phyloP scores from a whole-genome alignment of 306 rosid genomes.

The Pyrus communis region DNA sequence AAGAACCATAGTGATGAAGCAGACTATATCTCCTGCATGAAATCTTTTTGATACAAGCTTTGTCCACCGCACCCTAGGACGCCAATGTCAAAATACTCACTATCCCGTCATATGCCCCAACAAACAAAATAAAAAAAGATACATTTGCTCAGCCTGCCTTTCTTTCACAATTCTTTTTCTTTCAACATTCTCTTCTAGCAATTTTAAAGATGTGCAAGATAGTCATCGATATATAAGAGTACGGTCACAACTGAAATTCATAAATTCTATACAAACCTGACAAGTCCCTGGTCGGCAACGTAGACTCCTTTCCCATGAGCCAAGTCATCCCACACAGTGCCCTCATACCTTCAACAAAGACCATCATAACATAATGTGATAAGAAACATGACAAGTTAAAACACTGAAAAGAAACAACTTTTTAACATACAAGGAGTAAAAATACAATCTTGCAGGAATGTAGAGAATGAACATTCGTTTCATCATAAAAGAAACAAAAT shows the following conservation, averaged over 20 bases:
- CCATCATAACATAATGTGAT: neutral
- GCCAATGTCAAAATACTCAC: neutral
- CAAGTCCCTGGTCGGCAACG: slow-evolving; percentile 50
- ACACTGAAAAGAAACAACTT: neutral
- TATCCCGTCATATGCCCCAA: too few relatives aligned
- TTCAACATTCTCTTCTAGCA: neutral
- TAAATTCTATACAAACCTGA: slow-evolving; percentile 54
- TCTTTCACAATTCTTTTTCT: too few relatives aligned
- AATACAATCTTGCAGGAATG: neutral
- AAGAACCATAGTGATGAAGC: neutral
- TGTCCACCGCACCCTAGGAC: neutral
- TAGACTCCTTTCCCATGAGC: slow-evolving; percentile 95
- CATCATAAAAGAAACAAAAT: neutral
- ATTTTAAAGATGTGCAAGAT: neutral
- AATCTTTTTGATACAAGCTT: neutral
- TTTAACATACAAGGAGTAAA: neutral
- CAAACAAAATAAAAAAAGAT: too few relatives aligned
- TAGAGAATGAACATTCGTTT: too few relatives aligned
- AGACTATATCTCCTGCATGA: neutral
- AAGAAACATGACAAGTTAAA: neutral
- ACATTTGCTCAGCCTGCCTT: too few relatives aligned
- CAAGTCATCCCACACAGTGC: slow-evolving; percentile 95
- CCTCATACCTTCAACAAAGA: slow-evolving; percentile 65
- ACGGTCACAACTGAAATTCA: neutral
- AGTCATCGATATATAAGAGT: neutral